Evolutionary conservation across 177 flowering plant genomes (phyloP).

Genomic region (Vitis hybrid): DNA sequence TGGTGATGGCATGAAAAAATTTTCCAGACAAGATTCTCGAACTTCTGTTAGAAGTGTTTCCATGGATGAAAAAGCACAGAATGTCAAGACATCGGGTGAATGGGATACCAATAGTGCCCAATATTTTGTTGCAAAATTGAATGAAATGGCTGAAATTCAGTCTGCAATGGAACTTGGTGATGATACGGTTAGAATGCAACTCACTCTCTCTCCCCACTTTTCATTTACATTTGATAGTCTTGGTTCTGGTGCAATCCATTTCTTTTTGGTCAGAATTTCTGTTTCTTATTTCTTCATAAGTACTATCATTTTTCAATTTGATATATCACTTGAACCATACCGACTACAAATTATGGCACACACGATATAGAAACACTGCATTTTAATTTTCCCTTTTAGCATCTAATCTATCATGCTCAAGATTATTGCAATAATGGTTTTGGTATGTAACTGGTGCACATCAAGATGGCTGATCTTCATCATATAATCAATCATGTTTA

Average conservation of each 20-base stretch:
- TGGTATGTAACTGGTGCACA: too few relatives aligned
- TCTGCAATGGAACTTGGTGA: constrained; percentile 13
- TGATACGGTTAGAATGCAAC: constrained; percentile 24
- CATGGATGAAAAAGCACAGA: constrained; percentile 14
- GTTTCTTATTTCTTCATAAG: too few relatives aligned
- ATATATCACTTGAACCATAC: not conserved
- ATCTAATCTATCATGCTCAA: not conserved
- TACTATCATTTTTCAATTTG: not conserved
- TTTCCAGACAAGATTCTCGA: constrained; percentile 41
- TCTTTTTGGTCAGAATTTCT: too few relatives aligned
- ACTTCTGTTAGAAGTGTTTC: constrained; percentile 20
- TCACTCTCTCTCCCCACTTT: not conserved
- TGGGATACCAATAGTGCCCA: constrained; percentile 10
- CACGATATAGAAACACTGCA: not conserved
- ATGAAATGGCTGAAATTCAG: constrained; percentile 12
- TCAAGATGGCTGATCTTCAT: too few relatives aligned
- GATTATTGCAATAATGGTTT: not conserved
- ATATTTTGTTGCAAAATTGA: constrained; percentile 12
- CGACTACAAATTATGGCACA: not conserved
- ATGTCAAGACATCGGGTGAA: constrained; percentile 7
- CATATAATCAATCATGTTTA: too few relatives aligned
- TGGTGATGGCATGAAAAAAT: constrained; percentile 18
- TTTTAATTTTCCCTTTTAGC: not conserved
- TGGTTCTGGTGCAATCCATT: not conserved
- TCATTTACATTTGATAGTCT: not conserved